Base-by-base conservation (phyloP, 768 basidiomycete species). In the Exsudoporus frostii region DNA sequence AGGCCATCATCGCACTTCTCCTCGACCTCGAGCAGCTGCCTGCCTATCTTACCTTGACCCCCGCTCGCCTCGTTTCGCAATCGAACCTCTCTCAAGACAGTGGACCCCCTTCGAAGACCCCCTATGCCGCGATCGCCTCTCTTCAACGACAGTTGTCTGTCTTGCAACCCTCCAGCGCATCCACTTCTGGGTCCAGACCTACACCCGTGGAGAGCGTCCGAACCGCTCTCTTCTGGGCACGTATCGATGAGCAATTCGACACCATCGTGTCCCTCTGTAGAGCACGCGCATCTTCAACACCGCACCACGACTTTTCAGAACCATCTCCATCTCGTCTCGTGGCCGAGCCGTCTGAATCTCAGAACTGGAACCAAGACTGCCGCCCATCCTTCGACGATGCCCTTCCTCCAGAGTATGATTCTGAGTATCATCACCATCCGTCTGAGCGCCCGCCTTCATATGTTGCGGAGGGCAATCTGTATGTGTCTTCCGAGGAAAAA, bases 181-280 rank as follows among this genome's bases (percentile, higher is more conserved):
- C 54, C 36, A 11, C 56, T 0, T 53, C 62, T 7, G 50, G 34
- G 6, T 50, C 56, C n/a, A 44, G 45, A 30, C 44, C 48, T 20
- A 54, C 79, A 20, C 82, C 83, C 4, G 73, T 74, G 13, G 72
- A 77, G 33, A 75, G 65, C 10, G 81, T 87, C 2, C 84, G 88
- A 62, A 71, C 77, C 1, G 78, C 86, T 1, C 73, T 91, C 13
- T 71, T 94, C 0, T 94, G 91, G 90, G 73, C 80, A 3, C 76
- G 79, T 32, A 84, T 93, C 29, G 89, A 91, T 58, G 76, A 82
- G 46, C 81, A 91, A 45, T 77, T 92, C 3, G 91, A 91, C 58
- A 73, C 71, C 15, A 81, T 93, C 15, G 75, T 85, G 0, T 68
- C 78, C 3, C 75, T 92, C 64, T 90, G 88, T 66, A 82, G 77